A percentile compares a stretch with the other conserved stretches of the same genome.
Conservation (phyloP, 345 rosid genomes). For the Anastatica hierochuntica region DNA sequence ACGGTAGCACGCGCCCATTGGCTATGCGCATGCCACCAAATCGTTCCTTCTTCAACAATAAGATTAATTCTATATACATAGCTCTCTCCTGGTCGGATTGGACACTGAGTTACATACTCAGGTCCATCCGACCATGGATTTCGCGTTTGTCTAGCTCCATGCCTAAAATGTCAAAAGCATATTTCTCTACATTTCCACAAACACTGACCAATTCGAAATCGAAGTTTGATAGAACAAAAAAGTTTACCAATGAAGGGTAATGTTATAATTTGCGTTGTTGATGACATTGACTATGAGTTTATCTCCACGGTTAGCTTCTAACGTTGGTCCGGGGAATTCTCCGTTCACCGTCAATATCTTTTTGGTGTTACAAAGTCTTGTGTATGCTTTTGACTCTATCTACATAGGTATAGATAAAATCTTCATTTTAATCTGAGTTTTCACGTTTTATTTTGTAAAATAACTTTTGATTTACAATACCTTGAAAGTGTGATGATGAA, state of each 20-base stretch:
- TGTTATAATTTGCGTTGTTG: constrained; percentile 34
- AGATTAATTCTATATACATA: constrained; percentile 48
- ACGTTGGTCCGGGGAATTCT: constrained; percentile 37
- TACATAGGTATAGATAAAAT: neutral
- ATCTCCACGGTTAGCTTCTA: constrained; percentile 36
- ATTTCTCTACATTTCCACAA: neutral
- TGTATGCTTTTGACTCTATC: constrained; percentile 27
- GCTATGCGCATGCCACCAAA: constrained; percentile 97
- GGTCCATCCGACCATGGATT: constrained; percentile 45
- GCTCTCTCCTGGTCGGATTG: constrained; percentile 47
- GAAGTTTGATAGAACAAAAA: neutral
- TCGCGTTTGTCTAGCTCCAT: constrained; percentile 27
- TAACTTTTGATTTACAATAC: neutral
- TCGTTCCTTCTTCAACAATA: constrained; percentile 53
- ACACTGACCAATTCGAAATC: neutral
- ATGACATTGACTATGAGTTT: constrained; percentile 33
- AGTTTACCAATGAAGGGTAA: constrained; percentile 48
- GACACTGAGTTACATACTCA: constrained; percentile 59
- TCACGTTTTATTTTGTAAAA: neutral
- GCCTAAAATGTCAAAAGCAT: constrained; percentile 26
- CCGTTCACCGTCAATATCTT: constrained; percentile 37
- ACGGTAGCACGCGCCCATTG: constrained; percentile 78
- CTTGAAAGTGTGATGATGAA: constrained; percentile 19
- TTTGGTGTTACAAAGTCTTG: constrained; percentile 34
- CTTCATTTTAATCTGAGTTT: too few species aligned